phyloP scores from a whole-genome alignment of 2,329 filamentous ascomycete genomes.

The Fusarium scirpi region DNA sequence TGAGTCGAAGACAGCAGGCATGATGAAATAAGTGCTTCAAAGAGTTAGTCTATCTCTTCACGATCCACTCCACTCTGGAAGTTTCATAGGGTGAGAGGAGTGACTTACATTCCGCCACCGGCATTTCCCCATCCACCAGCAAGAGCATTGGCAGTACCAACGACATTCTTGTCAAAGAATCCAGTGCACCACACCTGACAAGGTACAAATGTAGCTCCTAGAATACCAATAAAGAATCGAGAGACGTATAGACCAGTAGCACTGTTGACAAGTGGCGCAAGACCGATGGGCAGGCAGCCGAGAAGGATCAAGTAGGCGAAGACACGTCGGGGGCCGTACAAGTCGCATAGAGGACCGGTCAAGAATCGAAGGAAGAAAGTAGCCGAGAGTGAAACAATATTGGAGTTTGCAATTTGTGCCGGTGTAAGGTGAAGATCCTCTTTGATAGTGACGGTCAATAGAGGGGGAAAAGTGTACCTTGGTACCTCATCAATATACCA shows the following conservation, averaged over 20 bases:
- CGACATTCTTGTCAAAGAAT: slow-evolving; percentile 93
- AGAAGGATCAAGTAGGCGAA: slow-evolving; percentile 82
- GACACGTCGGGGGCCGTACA: slow-evolving; percentile 82
- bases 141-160: slow-evolving; percentile 88
- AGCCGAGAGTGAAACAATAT: slow-evolving; percentile 81
- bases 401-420: slow-evolving; percentile 85
- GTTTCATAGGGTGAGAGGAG: not conserved
- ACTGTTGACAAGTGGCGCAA: slow-evolving; percentile 80
- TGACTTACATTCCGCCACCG: slow-evolving; percentile 77
- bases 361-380: slow-evolving; percentile 80
- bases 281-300: slow-evolving; percentile 83
- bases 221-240: slow-evolving; percentile 84
- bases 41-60: slow-evolving; percentile 1
- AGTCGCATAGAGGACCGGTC: slow-evolving; percentile 87
- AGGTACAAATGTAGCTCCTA: slow-evolving; percentile 83
- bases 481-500: slow-evolving; percentile 22
- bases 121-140: slow-evolving; percentile 88
- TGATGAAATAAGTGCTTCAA: slow-evolving; percentile 83
- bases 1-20: slow-evolving; percentile 89
- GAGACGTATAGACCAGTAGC: slow-evolving; percentile 73
- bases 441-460: slow-evolving; percentile 82
- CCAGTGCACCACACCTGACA: slow-evolving; percentile 94
- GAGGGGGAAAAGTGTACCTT: slow-evolving; percentile 85
- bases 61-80: not conserved
- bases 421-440: slow-evolving; percentile 79